Evolutionary conservation across 2,329 filamentous ascomycete species (phyloP), one percentile per base, ranked within the genome.

Genomic region (Colletotrichum somersetense): DNA sequence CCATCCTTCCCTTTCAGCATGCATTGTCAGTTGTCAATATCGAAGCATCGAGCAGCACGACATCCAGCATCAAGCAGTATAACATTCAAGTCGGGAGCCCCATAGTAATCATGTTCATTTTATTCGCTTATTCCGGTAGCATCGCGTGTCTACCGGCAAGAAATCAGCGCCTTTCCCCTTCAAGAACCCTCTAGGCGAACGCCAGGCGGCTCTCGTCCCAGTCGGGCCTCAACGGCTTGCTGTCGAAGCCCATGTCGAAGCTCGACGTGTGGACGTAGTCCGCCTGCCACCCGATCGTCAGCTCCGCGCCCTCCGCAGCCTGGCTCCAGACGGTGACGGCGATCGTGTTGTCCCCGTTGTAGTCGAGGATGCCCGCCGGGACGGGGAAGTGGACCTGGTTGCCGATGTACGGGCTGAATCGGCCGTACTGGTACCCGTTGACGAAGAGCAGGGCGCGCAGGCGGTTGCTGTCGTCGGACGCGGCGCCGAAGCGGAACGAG

Each of bases 401-500:
- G 0, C 90, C 90, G 50, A 91, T 89, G 62, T 87, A 85, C 0
- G 89, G 88, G 71, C 88, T 86, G 75, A 86, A 91, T 10, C 88
- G 84, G 2, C 87, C 89, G 74, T 89, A 91, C 76, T 91, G 89
- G 75, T 91, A 91, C 0, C 89, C 89, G 67, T 91, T 91, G n/a
- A 91, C 85, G 67, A 89, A 91, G 2, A 91, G 77, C 75, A 89
- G 84, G 0, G 85, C 87, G 14, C 89, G 83, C 3, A 83, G 74
- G 23, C 77, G 79, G 74, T 84, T 83, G 26, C 76, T 80, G 20
- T 80, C 79, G 7, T 82, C 81, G 0, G 80, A 78, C 0, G 85
- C 81, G 0, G 87, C 85, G 0, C 83, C 84, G 2, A 91, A 79
- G 3, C 84, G 81, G 75, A 91, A 88, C 0, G 87, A 87, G 40